A percentile compares a stretch with the other conserved stretches of the same genome.
Evolutionary conservation across 371 early-diverging fungal genomes (phyloP).

Genomic region (Mucor lusitanicus): DNA sequence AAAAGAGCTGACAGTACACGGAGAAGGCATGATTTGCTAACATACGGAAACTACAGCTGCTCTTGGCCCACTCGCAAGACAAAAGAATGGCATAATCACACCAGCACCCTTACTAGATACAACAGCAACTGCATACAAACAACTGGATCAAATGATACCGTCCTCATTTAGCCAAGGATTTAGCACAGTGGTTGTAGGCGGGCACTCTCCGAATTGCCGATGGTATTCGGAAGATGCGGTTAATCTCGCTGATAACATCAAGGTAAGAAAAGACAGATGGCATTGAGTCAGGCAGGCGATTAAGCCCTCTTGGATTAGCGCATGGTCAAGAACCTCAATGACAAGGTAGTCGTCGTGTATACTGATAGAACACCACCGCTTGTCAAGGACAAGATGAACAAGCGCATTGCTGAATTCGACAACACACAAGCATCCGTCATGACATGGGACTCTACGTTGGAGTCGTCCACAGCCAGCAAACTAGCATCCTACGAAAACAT

Average conservation of each 20-base stretch:
- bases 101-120: slow-evolving; percentile 27
- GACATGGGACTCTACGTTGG: slow-evolving; percentile 40
- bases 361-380: slow-evolving; percentile 42
- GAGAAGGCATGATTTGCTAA: neutral
- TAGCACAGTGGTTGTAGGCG: slow-evolving; percentile 40
- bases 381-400: slow-evolving; percentile 35
- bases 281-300: neutral
- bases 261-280: slow-evolving; percentile 17
- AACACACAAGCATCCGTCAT: slow-evolving; percentile 5
- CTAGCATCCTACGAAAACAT: slow-evolving; percentile 34
- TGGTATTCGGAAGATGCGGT: slow-evolving; percentile 53
- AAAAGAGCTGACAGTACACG: neutral
- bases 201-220: slow-evolving; percentile 39
- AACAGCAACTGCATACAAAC: neutral
- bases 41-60: slow-evolving; percentile 23
- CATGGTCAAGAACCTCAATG: slow-evolving; percentile 31
- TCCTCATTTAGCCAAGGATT: slow-evolving; percentile 2
- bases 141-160: slow-evolving; percentile 1
- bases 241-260: slow-evolving; percentile 34
- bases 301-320: slow-evolving; percentile 22
- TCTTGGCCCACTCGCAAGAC: slow-evolving; percentile 44
- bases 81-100: slow-evolving; percentile 45
- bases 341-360: slow-evolving; percentile 33
- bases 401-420: slow-evolving; percentile 1
- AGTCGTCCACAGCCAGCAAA: slow-evolving; percentile 13